Evolutionary conservation across 2,329 filamentous ascomycete genomes (phyloP).

Genomic region (Fusarium caatingaense): DNA sequence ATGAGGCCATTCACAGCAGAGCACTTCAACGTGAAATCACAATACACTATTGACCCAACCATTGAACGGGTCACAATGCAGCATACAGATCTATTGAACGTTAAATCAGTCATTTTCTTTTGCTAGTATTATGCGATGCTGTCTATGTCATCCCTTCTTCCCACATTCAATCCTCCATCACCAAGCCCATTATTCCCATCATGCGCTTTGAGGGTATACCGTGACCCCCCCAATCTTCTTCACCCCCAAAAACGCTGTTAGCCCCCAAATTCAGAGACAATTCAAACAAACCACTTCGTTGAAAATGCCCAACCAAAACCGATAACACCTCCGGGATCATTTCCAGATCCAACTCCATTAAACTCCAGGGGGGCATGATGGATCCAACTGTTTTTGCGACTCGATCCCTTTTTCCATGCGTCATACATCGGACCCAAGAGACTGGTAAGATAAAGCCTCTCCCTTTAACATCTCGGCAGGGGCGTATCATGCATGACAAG

Average conservation of each 20-base stretch:
- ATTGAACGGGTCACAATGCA: neutral
- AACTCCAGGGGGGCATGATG: slow-evolving; percentile 13
- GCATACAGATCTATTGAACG: neutral
- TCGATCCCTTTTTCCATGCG: slow-evolving; percentile 23
- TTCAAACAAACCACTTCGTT: slow-evolving; percentile 27
- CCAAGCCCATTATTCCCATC: slow-evolving; percentile 19
- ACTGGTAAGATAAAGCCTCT: slow-evolving; percentile 7
- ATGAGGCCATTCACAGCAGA: slow-evolving; percentile 4
- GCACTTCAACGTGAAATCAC: neutral
- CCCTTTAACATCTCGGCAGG: slow-evolving; percentile 12
- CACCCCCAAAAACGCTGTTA: neutral
- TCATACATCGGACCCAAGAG: slow-evolving; percentile 24
- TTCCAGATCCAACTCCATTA: slow-evolving; percentile 35
- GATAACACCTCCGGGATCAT: slow-evolving; percentile 38
- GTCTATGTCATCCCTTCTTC: slow-evolving; percentile 10
- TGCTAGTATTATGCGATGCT: slow-evolving; percentile 25
- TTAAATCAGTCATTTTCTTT: slow-evolving; percentile 16
- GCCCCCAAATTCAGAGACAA: slow-evolving; percentile 39
- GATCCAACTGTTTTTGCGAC: slow-evolving; percentile 29
- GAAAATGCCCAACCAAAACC: slow-evolving; percentile 34
- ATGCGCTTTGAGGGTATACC: neutral
- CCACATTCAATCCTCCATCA: slow-evolving; percentile 9
- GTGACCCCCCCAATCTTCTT: neutral
- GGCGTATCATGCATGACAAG: slow-evolving; percentile 4
- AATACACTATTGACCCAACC: neutral